These are phyloP conservation scores for Oryza punctata DNA, from an alignment of 176 grass and related monocot species.

Conservation along the genomic window DNA sequence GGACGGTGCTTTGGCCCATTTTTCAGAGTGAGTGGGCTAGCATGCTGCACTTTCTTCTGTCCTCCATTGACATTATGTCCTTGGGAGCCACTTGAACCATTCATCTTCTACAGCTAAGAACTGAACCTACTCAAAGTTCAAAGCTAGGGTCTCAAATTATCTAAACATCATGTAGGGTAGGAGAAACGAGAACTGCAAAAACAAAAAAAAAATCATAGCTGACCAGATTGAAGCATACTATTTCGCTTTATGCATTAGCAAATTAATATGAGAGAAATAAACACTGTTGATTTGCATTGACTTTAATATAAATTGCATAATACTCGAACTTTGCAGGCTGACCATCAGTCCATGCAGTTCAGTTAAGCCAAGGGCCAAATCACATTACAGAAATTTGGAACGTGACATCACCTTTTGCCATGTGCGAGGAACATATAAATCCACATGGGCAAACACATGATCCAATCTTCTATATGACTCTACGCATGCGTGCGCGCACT, in stretches of 20 bases:
- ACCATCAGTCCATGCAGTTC: not conserved
- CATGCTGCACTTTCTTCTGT: conserved; percentile 26
- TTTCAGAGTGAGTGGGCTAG: conserved; percentile 46
- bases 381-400: not conserved
- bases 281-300: not conserved
- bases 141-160: conserved; percentile 20
- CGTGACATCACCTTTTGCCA: not conserved
- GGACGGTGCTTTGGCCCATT: conserved; percentile 63
- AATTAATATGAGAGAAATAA: conserved; percentile 25
- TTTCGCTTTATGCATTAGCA: conserved; percentile 29
- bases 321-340: not conserved
- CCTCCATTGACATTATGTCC: conserved; percentile 46
- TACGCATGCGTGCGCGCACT: not conserved
- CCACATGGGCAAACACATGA: not conserved
- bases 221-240: conserved; percentile 37
- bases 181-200: conserved; percentile 37
- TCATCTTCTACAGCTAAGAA: conserved; percentile 52
- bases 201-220: conserved; percentile 28
- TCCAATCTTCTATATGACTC: not conserved
- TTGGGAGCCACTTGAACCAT: conserved; percentile 41
- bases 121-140: conserved; percentile 31
- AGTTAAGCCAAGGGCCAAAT: not conserved
- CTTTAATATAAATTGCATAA: not conserved
- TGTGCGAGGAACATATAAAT: not conserved
- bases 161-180: conserved; percentile 37